These are phyloP conservation scores for Adiantum capillusveneris DNA, from an alignment of 75 land plant species.

Conservation along the genomic window DNA sequence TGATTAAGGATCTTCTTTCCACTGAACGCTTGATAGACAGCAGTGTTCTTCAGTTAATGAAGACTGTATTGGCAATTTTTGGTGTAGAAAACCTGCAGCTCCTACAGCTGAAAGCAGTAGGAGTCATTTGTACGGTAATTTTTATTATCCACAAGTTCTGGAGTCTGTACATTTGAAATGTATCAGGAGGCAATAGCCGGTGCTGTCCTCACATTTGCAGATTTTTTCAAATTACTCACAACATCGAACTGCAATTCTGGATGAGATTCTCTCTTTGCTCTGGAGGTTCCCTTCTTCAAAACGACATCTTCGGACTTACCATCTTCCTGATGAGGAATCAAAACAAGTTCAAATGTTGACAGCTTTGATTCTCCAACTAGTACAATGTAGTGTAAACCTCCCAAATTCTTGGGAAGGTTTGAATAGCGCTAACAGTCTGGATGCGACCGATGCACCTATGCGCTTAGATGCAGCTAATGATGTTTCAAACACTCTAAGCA, in stretches of 20 bases:
- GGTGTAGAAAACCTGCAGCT: constrained; percentile 87
- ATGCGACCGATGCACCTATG: background rate
- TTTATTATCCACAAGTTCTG: background rate
- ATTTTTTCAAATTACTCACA: constrained; percentile 68
- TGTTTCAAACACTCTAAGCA: constrained; percentile 21
- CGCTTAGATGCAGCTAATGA: constrained; percentile 6
- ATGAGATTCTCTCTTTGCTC: constrained; percentile 71
- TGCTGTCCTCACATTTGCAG: constrained; percentile 26
- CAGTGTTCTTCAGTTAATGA: constrained; percentile 78
- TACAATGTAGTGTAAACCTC: constrained; percentile 70
- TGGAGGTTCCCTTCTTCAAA: constrained; percentile 83
- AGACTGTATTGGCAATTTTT: constrained; percentile 75
- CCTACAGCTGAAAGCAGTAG: constrained; percentile 88
- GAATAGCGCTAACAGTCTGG: constrained; percentile 3
- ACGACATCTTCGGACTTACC: constrained; percentile 64
- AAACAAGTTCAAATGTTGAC: constrained; percentile 95
- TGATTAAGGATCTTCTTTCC: constrained; percentile 64
- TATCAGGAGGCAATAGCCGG: background rate
- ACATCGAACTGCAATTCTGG: constrained; percentile 67
- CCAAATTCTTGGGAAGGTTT: constrained; percentile 25
- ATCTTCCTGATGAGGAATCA: constrained; percentile 90
- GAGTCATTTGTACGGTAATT: constrained; percentile 69
- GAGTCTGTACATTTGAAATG: background rate
- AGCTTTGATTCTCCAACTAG: constrained; percentile 81
- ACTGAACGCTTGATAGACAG: constrained; percentile 75